Percentiles rank a stretch among this genome's conserved stretches.
Conservation (phyloP, 2,329 filamentous ascomycete genomes). For the Neofusicoccum laricinum region DNA sequence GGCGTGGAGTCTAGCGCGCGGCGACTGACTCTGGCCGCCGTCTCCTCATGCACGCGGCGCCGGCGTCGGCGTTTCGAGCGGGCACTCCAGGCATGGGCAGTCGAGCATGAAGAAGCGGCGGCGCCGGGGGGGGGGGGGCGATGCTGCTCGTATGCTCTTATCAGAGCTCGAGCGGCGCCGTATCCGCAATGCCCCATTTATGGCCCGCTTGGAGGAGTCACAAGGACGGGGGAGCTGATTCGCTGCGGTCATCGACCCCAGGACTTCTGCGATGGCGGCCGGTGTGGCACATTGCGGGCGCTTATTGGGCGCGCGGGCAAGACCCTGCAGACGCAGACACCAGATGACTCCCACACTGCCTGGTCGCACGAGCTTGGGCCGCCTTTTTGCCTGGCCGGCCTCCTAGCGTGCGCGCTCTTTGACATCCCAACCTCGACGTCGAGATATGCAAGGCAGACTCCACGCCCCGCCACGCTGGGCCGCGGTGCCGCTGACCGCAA, state of each 20-base stretch:
- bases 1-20: not conserved
- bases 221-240: constrained; percentile 15
- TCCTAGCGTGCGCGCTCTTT: constrained; percentile 7
- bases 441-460: constrained; percentile 5
- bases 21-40: constrained; percentile 1
- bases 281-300: constrained; percentile 8
- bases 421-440: constrained; percentile 8
- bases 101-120: constrained; percentile 6
- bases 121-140: constrained; percentile 6
- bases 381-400: constrained; percentile 6
- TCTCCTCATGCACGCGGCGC: constrained; percentile 1
- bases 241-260: constrained; percentile 5
- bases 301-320: constrained; percentile 2
- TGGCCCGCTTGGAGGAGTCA: constrained; percentile 6
- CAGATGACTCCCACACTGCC: constrained; percentile 12
- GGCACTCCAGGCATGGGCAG: not conserved
- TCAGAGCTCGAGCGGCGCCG: not conserved
- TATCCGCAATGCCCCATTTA: constrained; percentile 8
- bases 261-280: not conserved
- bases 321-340: constrained; percentile 14
- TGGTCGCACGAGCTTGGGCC: constrained; percentile 7
- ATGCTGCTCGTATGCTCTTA: constrained; percentile 2
- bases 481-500: constrained; percentile 4
- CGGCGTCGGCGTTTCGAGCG: not conserved
- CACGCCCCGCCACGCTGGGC: constrained; percentile 6